These are phyloP conservation scores for Berberis thunbergii DNA, from an alignment of 164 flowering plant species.

Conservation along the genomic window DNA sequence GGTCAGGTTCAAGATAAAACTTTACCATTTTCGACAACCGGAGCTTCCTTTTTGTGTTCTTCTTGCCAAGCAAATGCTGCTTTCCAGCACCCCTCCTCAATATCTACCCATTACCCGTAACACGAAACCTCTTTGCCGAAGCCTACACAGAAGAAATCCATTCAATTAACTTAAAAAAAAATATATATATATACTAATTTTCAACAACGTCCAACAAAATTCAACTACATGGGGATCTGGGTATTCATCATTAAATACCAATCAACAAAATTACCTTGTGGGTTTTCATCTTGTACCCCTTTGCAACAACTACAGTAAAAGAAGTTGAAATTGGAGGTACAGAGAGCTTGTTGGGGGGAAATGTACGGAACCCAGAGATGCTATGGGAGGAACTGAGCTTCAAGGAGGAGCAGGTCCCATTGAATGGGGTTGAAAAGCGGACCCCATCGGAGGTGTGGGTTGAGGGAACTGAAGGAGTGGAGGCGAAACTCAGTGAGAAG, in stretches of 20 bases:
- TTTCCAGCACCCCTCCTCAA: constrained; percentile 87
- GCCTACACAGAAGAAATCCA: constrained; percentile 38
- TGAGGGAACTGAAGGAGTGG: constrained; percentile 10
- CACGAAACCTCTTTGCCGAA: constrained; percentile 88
- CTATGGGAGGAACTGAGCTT: constrained; percentile 36
- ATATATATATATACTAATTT: not conserved
- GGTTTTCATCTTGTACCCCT: constrained; percentile 91
- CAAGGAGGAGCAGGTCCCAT: constrained; percentile 13
- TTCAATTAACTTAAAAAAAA: not conserved
- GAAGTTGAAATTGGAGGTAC: constrained; percentile 19
- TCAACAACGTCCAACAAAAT: not conserved
- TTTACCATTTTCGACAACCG: constrained; percentile 81
- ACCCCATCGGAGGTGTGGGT: constrained; percentile 16
- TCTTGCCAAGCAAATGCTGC: constrained; percentile 87
- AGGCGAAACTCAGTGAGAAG: constrained; percentile 7
- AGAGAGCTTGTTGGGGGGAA: constrained; percentile 21
- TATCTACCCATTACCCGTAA: constrained; percentile 89
- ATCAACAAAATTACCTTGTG: constrained; percentile 50
- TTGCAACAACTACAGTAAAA: constrained; percentile 48
- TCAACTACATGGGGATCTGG: not conserved
- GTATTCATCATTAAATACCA: constrained; percentile 1
- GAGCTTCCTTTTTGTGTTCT: constrained; percentile 70
- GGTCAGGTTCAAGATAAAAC: not conserved
- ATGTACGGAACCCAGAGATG: constrained; percentile 28
- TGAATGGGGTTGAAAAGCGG: constrained; percentile 19